Base-by-base conservation (phyloP, 176 grass and related monocot species). In the Cymbopogon citratus region DNA sequence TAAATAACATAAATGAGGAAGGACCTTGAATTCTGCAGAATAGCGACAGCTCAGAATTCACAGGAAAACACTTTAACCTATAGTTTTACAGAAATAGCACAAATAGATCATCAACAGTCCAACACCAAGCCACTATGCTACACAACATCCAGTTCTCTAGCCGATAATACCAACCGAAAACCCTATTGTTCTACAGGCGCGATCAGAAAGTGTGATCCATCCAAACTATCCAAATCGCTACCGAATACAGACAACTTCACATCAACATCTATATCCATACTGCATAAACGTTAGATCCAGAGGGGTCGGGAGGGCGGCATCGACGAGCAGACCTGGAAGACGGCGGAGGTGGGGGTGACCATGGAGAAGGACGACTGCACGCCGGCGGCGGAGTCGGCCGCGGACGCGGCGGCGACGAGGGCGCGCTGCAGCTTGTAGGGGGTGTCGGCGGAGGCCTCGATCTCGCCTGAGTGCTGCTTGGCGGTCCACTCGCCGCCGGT, bases 301-400 rank as follows among this genome's bases (percentile, higher is more conserved):
- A 1, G 15, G 65, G 1, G 27, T 6, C 3, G 4, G 13, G 23
- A 28, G 13, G 1, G 23, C 0, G 33, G 31, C 0, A 64, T 34
- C 33, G 21, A 2, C 7, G 65, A 57, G 1, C 44, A 18, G 5
- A 94, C 95, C 95, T 98, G 95, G 86, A 92, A 98, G 71, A 98
- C 88, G 9, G 95, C 92, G 14, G 92, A 98, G 45, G 3, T 69
- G 65, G 95, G 95, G 9, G 86, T 66, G 84, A 98, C 90, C 84
- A 98, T 84, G 78, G 95, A 39, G 86, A 98, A 98, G 66, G 95
- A 98, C 38, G 92, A 92, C 79, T 98, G 92, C 28, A 98, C 86
- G 26, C 92, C 91, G 34, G 89, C 85, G 31, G 83, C 26, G 26
- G 84, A 71, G 54, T 87, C 56, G 25, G 85, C 88, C 1, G 92